Evolutionary conservation across 2,329 filamentous ascomycete genomes (phyloP), one percentile per base, ranked within the genome.

Genomic region (Neofusicoccum kwambonambiense): DNA sequence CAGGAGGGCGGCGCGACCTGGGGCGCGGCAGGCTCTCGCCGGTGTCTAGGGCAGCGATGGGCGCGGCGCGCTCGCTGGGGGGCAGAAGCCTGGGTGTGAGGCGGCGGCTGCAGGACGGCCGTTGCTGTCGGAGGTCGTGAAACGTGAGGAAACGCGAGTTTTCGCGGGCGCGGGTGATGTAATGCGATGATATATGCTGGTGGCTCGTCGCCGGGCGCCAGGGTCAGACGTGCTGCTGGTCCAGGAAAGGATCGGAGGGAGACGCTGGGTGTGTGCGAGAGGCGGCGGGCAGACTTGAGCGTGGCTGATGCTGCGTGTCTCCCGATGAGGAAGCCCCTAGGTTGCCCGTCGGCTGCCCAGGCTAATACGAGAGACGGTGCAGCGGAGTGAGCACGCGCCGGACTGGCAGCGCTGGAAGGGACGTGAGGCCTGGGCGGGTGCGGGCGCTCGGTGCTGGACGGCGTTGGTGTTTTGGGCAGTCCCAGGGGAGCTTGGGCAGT

Each of bases 111-210:
- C 63, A 65, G 63, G 54, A 65, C 39, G 56, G 56, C 54, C 63
- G 63, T 65, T 65, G 63, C 44, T 57, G 63, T 65, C 54, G 39
- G 57, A 62, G 47, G 64, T 63, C 35, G 63, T 65, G 63, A 52
- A 65, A 65, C 63, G 63, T 61, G 54, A 65, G 47, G 64, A 63
- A 63, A 63, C 54, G 44, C 63, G 56, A 39, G 51, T 49, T 58
- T 64, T 64, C 44, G 61, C 61, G 41, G 61, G 41, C 27, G 49
- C 42, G 62, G 62, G 62, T 64, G 62, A 64, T 64, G 62, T 64
- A 64, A 64, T 64, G 62, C 52, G 62, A 64, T 49, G 62, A 64
- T 64, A 57, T 56, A 50, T 57, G 62, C 37, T 39, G 62, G n/a
- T 45, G 51, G 62, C 61, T 56, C 42, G 62, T 51, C 45, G 63